Base-by-base conservation (phyloP, 176 grass and related monocot species). In the Tuctoria greenei region DNA sequence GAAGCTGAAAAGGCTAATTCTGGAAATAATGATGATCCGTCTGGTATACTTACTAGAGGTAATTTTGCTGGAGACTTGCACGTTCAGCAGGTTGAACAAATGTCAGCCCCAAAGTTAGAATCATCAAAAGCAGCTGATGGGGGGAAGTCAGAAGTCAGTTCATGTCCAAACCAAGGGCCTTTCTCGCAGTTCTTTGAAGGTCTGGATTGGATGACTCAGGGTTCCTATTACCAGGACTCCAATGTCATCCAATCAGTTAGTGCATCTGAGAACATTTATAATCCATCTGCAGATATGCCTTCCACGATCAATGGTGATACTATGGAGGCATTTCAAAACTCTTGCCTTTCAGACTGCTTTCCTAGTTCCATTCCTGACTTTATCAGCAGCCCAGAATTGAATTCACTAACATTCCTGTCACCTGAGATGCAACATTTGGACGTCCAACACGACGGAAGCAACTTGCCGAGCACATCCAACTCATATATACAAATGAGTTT, bases 161-260 rank as follows among this genome's bases (percentile, higher is more conserved):
- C 80, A 35, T 66, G 80, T 34, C 87, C 66, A 31, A 84, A 83
- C 65, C 88, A 90, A 75, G 85, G 79, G 17, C 81, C 65, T 61
- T 77, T 75, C 39, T 23, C 88, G 0, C 87, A 83, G 70, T 67
- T 88, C 55, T 64, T 93, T 21, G 84, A 93, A 68, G 75, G 86
- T 68, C 58, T 83, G 55, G 85, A 99, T 74, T 99, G 91, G 91
- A 84, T 90, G 79, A 82, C 88, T 49, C 95, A 90, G 60, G 80
- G 87, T 76, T 81, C 86, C 1, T 82, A 84, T 55, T 86, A 90
- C 66, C 84, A 99, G 39, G 76, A 81, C 67, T 88, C 80, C 59
- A 80, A 73, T 42, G 85, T 54, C 46, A 69, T 80, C 11, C 85
- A 88, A 69, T 37, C 81, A 36, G 73, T 58, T 10, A 43, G 62